Evolutionary conservation across 1,284 basidiomycete genomes (phyloP).

Genomic region (Gymnopus androsaceus): DNA sequence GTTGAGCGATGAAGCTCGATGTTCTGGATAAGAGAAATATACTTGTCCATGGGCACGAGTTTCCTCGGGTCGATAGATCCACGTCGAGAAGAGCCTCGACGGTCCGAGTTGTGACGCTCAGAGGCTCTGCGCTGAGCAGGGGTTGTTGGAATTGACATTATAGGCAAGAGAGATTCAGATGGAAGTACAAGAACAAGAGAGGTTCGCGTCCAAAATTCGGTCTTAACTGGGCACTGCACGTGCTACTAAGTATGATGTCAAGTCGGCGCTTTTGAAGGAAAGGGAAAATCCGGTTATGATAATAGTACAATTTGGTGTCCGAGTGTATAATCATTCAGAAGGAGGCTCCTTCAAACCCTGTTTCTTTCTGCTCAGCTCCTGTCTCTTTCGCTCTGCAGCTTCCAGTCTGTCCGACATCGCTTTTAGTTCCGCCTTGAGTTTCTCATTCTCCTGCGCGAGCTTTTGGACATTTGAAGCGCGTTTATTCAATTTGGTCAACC

Average conservation of each 20-base stretch:
- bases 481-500: conserved; percentile 66
- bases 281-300: too few species aligned
- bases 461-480: conserved; percentile 75
- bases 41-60: conserved; percentile 81
- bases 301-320: neutral
- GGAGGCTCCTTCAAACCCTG: conserved; percentile 37
- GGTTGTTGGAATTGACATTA: conserved; percentile 7
- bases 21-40: conserved; percentile 21
- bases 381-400: conserved; percentile 66
- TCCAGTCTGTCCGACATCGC: conserved; percentile 75
- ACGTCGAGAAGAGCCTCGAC: conserved; percentile 55
- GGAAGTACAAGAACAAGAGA: conserved; percentile 4
- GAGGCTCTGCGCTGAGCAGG: conserved; percentile 12
- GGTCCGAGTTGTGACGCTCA: conserved; percentile 35
- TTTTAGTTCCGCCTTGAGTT: conserved; percentile 69
- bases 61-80: conserved; percentile 75
- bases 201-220: neutral
- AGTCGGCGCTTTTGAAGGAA: too few species aligned
- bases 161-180: neutral
- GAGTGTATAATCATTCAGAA: conserved; percentile 15
- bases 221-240: too few species aligned
- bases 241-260: too few species aligned
- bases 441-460: conserved; percentile 75
- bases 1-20: conserved; percentile 3
- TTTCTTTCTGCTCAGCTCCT: conserved; percentile 51